A percentile compares a stretch with the other conserved stretches of the same genome.
Conservation (phyloP, 1,139 yeast species). For the Chernovozyma aurita region DNA sequence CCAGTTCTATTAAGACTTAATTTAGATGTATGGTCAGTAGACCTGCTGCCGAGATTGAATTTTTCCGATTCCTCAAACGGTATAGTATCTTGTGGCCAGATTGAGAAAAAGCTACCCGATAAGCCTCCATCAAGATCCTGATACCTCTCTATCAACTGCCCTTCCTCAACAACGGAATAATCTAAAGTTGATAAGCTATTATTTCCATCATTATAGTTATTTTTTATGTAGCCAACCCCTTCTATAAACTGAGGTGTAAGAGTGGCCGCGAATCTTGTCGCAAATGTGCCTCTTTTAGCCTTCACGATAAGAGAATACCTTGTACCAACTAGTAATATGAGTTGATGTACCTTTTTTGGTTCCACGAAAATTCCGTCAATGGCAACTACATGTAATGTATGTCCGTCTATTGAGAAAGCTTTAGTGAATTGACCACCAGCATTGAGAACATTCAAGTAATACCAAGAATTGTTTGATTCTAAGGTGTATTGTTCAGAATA, state of each 20-base stretch:
- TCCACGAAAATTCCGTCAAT: slow-evolving; percentile 27
- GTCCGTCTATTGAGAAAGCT: slow-evolving; percentile 32
- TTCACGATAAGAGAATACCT: slow-evolving; percentile 23
- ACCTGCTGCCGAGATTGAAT: slow-evolving; percentile 6
- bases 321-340: slow-evolving; percentile 27
- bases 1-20: slow-evolving; percentile 22
- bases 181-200: slow-evolving; percentile 6
- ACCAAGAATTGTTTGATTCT: slow-evolving; percentile 19
- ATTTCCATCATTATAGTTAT: slow-evolving; percentile 8
- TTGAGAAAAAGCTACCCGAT: slow-evolving; percentile 6
- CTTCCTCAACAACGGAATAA: neutral
- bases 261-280: slow-evolving; percentile 25
- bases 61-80: slow-evolving; percentile 15
- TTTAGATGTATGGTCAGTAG: slow-evolving; percentile 21
- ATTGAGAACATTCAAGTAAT: slow-evolving; percentile 25
- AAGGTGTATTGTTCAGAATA: slow-evolving; percentile 15
- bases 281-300: slow-evolving; percentile 16
- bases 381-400: slow-evolving; percentile 25
- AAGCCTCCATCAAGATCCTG: slow-evolving; percentile 18
- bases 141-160: slow-evolving; percentile 6
- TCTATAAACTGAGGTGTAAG: slow-evolving; percentile 28
- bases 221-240: slow-evolving; percentile 22
- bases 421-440: slow-evolving; percentile 31
- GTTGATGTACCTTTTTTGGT: slow-evolving; percentile 20
- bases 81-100: slow-evolving; percentile 16